Conservation (phyloP, 2,329 filamentous ascomycete species). For the Fusarium phyllophilum region DNA sequence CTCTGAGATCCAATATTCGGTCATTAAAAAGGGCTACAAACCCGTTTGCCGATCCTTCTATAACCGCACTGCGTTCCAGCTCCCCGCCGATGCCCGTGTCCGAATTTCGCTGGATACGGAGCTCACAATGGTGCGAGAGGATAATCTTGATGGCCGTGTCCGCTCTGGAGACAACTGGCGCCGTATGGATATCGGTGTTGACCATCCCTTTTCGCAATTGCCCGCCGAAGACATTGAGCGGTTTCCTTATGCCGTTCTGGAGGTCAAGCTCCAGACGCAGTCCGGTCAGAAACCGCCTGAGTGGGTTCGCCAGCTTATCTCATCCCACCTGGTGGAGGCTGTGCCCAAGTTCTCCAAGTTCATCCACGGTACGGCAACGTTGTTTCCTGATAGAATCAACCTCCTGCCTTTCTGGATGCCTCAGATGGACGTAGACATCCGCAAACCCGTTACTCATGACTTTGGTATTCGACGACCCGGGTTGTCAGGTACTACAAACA, state of each 20-base stretch:
- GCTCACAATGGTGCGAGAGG: conserved; percentile 92
- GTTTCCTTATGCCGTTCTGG: conserved; percentile 95
- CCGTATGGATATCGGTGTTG: conserved; percentile 96
- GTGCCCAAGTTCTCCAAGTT: conserved; percentile 99
- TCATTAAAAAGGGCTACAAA: conserved; percentile 84
- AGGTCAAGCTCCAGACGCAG: conserved; percentile 98
- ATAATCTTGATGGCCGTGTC: conserved; percentile 84
- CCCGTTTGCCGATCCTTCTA: conserved; percentile 97
- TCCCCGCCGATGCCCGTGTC: conserved; percentile 94
- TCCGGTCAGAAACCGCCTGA: conserved; percentile 93
- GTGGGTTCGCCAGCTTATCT: conserved; percentile 93
- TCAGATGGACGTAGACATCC: conserved; percentile 97
- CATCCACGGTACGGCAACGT: conserved; percentile 89
- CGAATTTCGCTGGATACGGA: conserved; percentile 98
- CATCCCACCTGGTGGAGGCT: conserved; percentile 96
- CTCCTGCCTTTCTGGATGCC: conserved; percentile 97
- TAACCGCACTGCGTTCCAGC: conserved; percentile 96
- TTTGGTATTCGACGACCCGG: conserved; percentile 90
- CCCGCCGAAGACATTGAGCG: conserved; percentile 85
- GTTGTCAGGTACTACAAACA: conserved; percentile 79
- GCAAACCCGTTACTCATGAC: conserved; percentile 86
- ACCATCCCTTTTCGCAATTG: conserved; percentile 92
- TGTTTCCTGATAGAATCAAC: conserved; percentile 89
- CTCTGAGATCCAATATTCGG: conserved; percentile 91
- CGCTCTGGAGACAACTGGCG: conserved; percentile 92